These are phyloP conservation scores for Anaeramoeba ignava DNA, from an alignment of 78 protist genomes.

Conservation along the genomic window DNA sequence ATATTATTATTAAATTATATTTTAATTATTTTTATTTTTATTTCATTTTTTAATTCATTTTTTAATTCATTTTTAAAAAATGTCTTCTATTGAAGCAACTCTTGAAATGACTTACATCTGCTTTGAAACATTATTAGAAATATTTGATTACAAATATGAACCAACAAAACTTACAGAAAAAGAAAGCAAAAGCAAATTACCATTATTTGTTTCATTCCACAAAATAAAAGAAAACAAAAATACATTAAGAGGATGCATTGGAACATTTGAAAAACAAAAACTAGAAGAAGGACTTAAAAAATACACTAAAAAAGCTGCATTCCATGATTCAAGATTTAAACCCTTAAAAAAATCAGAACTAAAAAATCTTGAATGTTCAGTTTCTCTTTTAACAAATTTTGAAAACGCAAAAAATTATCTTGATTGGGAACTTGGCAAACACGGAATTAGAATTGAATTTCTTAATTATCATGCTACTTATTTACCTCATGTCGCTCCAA, in stretches of 20 bases:
- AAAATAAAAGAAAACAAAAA: too few relatives aligned
- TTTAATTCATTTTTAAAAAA: too few relatives aligned
- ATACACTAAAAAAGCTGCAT: slow-evolving; percentile 21
- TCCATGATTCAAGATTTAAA: slow-evolving; percentile 22
- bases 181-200: too few relatives aligned
- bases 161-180: too few relatives aligned
- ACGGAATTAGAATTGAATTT: slow-evolving; percentile 42
- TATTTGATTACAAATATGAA: too few relatives aligned
- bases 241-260: slow-evolving; percentile 42
- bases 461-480: slow-evolving; percentile 24
- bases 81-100: too few relatives aligned
- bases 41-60: too few relatives aligned
- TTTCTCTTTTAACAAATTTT: slow-evolving; percentile 32
- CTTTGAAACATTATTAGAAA: too few relatives aligned
- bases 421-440: slow-evolving; percentile 37
- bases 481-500: slow-evolving; percentile 29
- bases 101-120: too few relatives aligned
- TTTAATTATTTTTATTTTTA: too few relatives aligned
- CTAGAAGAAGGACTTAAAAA: slow-evolving; percentile 26
- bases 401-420: slow-evolving; percentile 17
- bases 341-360: slow-evolving; percentile 15
- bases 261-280: slow-evolving; percentile 19
- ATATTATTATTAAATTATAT: too few relatives aligned
- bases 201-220: too few relatives aligned
- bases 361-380: slow-evolving; percentile 11